Evolutionary conservation across 2,329 filamentous ascomycete genomes (phyloP).

Genomic region (Ceratocystiopsis brevicomis): DNA sequence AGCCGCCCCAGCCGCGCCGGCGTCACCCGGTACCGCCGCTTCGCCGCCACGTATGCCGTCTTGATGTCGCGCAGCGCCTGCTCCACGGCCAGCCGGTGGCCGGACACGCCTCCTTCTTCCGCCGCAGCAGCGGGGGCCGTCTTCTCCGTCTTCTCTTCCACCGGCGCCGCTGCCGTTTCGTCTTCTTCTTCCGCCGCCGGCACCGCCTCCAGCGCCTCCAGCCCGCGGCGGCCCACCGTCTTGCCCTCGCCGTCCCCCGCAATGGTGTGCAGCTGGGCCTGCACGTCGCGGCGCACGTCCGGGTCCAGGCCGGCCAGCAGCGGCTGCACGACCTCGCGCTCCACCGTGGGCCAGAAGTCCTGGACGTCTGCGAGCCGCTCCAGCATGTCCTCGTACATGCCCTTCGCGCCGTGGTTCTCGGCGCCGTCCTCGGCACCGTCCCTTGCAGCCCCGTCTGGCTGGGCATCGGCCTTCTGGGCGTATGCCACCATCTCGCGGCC

Average conservation of each 20-base stretch:
- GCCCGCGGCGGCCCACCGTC: conserved; percentile 1
- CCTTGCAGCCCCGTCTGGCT: conserved; percentile 26
- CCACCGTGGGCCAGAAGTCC: conserved; percentile 65
- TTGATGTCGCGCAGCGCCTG: conserved; percentile 57
- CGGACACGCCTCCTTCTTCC: neutral
- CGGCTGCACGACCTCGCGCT: conserved; percentile 63
- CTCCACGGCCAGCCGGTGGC: conserved; percentile 27
- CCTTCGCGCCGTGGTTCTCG: conserved; percentile 11
- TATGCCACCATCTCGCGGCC: conserved; percentile 66
- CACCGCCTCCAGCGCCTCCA: conserved; percentile 5
- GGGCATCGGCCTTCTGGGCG: conserved; percentile 29
- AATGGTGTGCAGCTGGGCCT: conserved; percentile 35
- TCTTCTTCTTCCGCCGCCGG: conserved; percentile 1
- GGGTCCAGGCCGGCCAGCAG: conserved; percentile 44
- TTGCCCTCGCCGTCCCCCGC: conserved; percentile 8
- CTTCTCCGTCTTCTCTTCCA: conserved; percentile 2
- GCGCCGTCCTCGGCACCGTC: no score
- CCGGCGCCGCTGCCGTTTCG: neutral
- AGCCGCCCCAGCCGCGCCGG: conserved; percentile 52
- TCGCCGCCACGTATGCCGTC: conserved; percentile 61
- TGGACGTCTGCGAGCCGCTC: conserved; percentile 58
- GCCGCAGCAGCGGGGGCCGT: conserved; percentile 13
- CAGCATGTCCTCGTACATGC: conserved; percentile 48
- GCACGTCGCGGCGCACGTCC: conserved; percentile 40
- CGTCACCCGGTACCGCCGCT: conserved; percentile 68